Conservation (phyloP, 768 basidiomycete genomes). For the Russula olivacea region DNA sequence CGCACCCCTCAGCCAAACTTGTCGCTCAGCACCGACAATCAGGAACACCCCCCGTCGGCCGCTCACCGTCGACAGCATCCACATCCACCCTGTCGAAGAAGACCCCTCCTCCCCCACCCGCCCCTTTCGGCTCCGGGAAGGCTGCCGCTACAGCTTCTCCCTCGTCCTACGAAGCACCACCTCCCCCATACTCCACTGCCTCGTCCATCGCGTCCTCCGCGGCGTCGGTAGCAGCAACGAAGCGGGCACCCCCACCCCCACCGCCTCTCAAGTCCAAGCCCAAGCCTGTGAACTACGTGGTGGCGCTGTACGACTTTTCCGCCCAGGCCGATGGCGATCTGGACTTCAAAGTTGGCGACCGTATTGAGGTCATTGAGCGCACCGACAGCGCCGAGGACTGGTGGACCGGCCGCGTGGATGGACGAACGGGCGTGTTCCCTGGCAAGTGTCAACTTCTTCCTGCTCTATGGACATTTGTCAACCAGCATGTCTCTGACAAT, state of each 20-base stretch:
- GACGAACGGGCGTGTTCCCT: conserved; percentile 84
- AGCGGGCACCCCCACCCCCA: conserved; percentile 85
- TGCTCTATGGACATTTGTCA: not conserved
- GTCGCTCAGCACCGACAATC: conserved; percentile 48
- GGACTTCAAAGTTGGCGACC: conserved; percentile 82
- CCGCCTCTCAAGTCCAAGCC: conserved; percentile 85
- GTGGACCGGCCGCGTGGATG: conserved; percentile 92
- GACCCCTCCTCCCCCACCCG: conserved; percentile 28
- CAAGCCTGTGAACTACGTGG: conserved; percentile 66
- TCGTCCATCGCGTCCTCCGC: conserved; percentile 39
- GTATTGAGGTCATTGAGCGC: conserved; percentile 84
- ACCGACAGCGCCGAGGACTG: conserved; percentile 84
- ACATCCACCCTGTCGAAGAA: conserved; percentile 28
- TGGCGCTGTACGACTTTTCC: conserved; percentile 90
- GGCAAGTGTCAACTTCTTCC: conserved; percentile 39
- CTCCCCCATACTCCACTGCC: conserved; percentile 36
- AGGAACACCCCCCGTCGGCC: conserved; percentile 1
- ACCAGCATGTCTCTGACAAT: not conserved
- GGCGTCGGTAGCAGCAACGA: conserved; percentile 41
- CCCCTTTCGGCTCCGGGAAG: conserved; percentile 41
- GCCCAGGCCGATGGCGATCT: conserved; percentile 95
- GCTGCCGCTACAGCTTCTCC: conserved; percentile 36
- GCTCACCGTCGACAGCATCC: conserved; percentile 23
- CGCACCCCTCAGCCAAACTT: conserved; percentile 47
- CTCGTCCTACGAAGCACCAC: conserved; percentile 32